A percentile compares a stretch with the other conserved stretches of the same genome.
phyloP scores from a whole-genome alignment of 306 rosid genomes.

The Castanea mollissima region DNA sequence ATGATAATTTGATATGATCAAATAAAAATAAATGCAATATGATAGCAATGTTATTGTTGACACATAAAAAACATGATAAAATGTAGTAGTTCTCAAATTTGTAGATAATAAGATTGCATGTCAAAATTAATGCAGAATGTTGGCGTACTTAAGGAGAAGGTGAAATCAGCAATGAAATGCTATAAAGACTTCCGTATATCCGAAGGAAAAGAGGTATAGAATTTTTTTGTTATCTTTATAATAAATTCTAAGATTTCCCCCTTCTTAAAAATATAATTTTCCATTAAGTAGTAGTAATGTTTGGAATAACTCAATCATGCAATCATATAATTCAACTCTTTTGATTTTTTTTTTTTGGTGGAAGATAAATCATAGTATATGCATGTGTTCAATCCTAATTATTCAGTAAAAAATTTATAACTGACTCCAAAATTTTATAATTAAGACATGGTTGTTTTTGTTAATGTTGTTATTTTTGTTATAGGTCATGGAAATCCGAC shows the following conservation, averaged over 20 bases:
- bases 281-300: background rate
- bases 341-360: background rate
- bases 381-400: conserved; percentile 27
- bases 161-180: conserved; percentile 34
- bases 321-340: background rate
- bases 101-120: background rate
- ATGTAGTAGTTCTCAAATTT: too few species aligned
- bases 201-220: conserved; percentile 44
- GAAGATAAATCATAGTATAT: background rate
- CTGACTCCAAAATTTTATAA: conserved; percentile 36
- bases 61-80: background rate
- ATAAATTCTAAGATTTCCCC: too few species aligned
- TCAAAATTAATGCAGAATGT: conserved; percentile 38
- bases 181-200: conserved; percentile 35
- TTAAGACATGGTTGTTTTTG: conserved; percentile 22
- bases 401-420: conserved; percentile 19
- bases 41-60: too few species aligned
- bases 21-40: too few species aligned
- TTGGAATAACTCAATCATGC: background rate
- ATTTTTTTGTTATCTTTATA: background rate
- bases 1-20: too few species aligned
- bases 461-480: conserved; percentile 39
- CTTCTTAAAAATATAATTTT: background rate
- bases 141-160: conserved; percentile 35
- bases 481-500: conserved; percentile 62